A percentile compares a stretch with the other conserved stretches of the same genome.
These are phyloP conservation scores for Teratosphaeria epicoccoides DNA, from an alignment of 2,329 filamentous ascomycete species.

Conservation along the genomic window DNA sequence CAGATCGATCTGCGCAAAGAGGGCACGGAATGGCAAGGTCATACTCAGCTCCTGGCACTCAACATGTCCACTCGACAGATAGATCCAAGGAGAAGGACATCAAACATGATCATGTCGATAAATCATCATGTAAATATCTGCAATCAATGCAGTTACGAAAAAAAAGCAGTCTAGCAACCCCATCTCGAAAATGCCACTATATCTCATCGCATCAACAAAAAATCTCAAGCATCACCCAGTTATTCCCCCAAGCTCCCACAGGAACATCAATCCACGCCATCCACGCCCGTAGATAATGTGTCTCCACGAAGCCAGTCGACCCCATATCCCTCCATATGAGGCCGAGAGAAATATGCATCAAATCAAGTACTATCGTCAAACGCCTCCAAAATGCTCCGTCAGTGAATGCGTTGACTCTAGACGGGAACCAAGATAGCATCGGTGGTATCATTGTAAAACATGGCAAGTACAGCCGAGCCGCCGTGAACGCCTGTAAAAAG, in stretches of 20 bases:
- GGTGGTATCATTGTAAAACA: slow-evolving; percentile 9
- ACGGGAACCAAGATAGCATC: slow-evolving; percentile 1
- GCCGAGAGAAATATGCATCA: not conserved
- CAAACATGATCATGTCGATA: not conserved
- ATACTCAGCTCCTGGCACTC: not conserved
- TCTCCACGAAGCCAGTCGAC: not conserved
- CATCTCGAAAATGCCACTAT: not conserved
- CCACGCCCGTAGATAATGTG: not conserved
- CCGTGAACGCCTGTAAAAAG: slow-evolving; percentile 5
- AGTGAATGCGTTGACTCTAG: slow-evolving; percentile 2
- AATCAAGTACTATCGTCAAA: not conserved
- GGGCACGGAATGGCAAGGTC: not conserved
- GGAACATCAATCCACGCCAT: not conserved
- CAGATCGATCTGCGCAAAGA: not conserved
- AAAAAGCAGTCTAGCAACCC: not conserved
- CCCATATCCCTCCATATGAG: not conserved
- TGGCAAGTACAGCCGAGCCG: slow-evolving; percentile 5
- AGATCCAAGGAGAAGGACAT: not conserved
- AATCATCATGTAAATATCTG: not conserved
- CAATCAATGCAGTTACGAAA: not conserved
- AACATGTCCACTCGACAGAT: not conserved
- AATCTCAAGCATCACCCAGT: not conserved
- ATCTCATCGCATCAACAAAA: not conserved
- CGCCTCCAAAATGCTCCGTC: slow-evolving; percentile 1
- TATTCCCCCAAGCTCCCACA: too few relatives aligned